Evolutionary conservation across 139 green algal species (phyloP), one percentile per base, ranked within the genome.

Genomic region (Chlorella sp.): DNA sequence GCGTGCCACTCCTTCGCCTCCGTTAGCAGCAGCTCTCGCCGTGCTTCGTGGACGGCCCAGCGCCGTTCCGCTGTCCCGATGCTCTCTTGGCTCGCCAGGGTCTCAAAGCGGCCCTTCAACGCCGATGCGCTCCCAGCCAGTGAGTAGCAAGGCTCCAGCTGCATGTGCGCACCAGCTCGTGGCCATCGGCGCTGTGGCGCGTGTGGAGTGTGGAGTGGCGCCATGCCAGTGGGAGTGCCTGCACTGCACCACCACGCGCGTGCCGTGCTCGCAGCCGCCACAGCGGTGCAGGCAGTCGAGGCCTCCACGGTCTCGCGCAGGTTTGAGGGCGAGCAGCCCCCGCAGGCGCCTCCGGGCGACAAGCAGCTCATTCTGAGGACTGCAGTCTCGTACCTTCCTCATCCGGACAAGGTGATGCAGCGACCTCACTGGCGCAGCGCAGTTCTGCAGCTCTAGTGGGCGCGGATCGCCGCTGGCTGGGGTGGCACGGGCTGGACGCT

Each of bases 401-500:
- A 96, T 70, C 88, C 89, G 1, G 90, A 90, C 17, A 96, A 96
- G 82, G 80, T 83, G n/a, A 67, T 26, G 20, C 27, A 17, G 1
- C 1, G 2, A 26, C n/a, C n/a, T 31, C 67, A 2, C 5, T 30
- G 33, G 1, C 4, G 14, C 10, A 33, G 1, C 1, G 6, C 3
- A 23, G 29, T 30, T 22, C 14, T 24, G 1, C 5, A 60, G 24
- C 68, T 4, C 33, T 36, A 17, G 2, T 6, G n/a, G n/a, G n/a
- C n/a, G n/a, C n/a, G n/a, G n/a, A n/a, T 29, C 26, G 42, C 14
- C 27, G 32, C 10, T 67, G 35, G 59, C 55, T 5, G 1, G 50
- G 5, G 17, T 68, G 67, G 69, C 31, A 24, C 31, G 33, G 2
- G 20, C 35, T 49, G 1, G 30, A 2, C 2, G 1, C 33, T 66